Evolutionary conservation across 257 asterid genomes (phyloP), one percentile per base, ranked within the genome.

Genomic region (Primulina tabacum): DNA sequence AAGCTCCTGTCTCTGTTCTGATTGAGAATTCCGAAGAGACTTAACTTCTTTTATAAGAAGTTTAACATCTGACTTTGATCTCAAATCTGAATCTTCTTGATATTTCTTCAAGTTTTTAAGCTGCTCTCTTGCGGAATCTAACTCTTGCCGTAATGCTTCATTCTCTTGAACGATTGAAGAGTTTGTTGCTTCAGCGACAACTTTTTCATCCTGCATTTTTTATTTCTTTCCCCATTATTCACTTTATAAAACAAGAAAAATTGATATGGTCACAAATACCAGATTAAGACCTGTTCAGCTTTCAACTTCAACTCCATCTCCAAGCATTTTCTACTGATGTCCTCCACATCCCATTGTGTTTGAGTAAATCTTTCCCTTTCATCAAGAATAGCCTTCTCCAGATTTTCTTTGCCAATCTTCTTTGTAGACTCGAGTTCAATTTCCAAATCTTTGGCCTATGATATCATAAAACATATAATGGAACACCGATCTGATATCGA

Each of bases 341-440:
- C 96, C 73, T 87, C 90, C 80, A 81, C 82, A 77, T 87, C 95
- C 90, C 95, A 84, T 68, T 84, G 92, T 77, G 81, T 73, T 73
- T 89, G 84, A 59, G 80, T 82, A 80, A 32, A 32, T 32, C 7
- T 65, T 72, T 72, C 56, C 56, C 56, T 50, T 50, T 50, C 20
- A 50, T 50, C 56, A 16, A 16, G 8, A 14, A 50, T 16, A 4
- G 8, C 56, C 21, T 50, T 50, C 56, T 50, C 56, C 56, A 16
- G 56, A 50, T 50, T 50, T 50, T 50, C 20, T 50, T 5, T 4
- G 2, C 56, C 56, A 50, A 20, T 50, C 7, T 50, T 50, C 56
- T 50, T 50, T 17, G 56, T 50, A 14, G 56, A 4, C 8, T 50
- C 56, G 4, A 50, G 56, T 50, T 50, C 56, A 50, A 6, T 50